Conservation (phyloP, 1,284 basidiomycete genomes). For the Schizopora paradoxa region DNA sequence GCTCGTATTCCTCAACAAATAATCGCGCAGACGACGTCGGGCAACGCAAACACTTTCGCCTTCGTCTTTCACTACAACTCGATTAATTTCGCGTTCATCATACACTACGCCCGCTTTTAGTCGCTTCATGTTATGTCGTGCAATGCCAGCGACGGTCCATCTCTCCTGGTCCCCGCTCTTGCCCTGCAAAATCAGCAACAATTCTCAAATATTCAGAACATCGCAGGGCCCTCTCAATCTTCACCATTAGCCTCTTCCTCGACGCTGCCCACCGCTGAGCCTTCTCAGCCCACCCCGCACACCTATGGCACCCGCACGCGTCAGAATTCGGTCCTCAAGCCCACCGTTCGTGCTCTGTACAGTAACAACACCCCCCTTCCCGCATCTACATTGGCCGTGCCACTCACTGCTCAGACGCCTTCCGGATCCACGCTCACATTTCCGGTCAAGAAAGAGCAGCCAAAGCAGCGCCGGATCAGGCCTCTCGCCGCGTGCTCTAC, state of each 20-base stretch:
- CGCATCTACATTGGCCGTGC: conserved; percentile 33
- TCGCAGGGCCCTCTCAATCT: conserved; percentile 25
- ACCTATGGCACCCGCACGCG: conserved; percentile 53
- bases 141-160: conserved; percentile 22
- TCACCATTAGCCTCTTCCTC: conserved; percentile 20
- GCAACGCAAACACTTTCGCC: neutral
- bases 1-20: conserved; percentile 2
- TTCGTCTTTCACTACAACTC: neutral
- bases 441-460: too few relatives aligned
- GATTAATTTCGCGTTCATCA: neutral
- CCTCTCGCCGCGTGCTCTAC: conserved; percentile 9
- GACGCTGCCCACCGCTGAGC: conserved; percentile 18
- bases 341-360: conserved; percentile 44
- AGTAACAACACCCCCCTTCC: conserved; percentile 31
- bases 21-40: neutral
- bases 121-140: neutral
- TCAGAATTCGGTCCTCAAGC: conserved; percentile 43
- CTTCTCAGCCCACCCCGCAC: conserved; percentile 29
- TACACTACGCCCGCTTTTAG: neutral
- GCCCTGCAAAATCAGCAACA: too few relatives aligned
- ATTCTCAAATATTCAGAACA: too few relatives aligned
- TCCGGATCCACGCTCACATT: conserved; percentile 16
- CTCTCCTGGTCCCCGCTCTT: too few relatives aligned
- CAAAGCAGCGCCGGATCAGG: too few relatives aligned
- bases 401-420: conserved; percentile 20